Conservation (phyloP, 805 yeast species). For the Metschnikowia lochheadii region DNA sequence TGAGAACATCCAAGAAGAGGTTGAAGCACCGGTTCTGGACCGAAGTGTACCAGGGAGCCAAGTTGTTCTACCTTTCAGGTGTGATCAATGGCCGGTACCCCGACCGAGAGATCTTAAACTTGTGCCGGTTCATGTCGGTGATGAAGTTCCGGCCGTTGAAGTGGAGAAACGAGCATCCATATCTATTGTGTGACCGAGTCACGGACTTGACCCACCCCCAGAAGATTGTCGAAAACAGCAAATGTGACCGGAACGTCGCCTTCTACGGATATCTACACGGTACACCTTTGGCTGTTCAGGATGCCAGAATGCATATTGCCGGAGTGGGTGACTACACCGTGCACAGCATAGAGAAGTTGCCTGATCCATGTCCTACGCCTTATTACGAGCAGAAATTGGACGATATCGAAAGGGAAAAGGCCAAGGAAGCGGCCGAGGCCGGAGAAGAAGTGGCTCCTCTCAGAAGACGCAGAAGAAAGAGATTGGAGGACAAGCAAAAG, state of each 20-base stretch:
- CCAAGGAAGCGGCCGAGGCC: conserved; percentile 58
- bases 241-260: conserved; percentile 85
- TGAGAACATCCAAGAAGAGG: conserved; percentile 86
- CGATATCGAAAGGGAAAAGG: conserved; percentile 71
- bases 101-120: conserved; percentile 88
- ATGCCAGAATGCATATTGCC: conserved; percentile 84
- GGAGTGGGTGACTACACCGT: conserved; percentile 91
- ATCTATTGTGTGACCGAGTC: conserved; percentile 82
- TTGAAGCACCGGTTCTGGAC: conserved; percentile 97
- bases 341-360: conserved; percentile 75
- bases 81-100: conserved; percentile 97
- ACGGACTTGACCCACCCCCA: conserved; percentile 95
- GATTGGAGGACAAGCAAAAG: conserved; percentile 91
- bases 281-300: conserved; percentile 65
- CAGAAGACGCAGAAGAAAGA: conserved; percentile 61
- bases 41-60: conserved; percentile 97
- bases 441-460: conserved; percentile 54
- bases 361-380: conserved; percentile 99
- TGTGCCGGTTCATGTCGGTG: conserved; percentile 88
- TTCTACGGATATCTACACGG: conserved; percentile 95
- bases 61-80: conserved; percentile 88
- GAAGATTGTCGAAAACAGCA: conserved; percentile 68
- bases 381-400: conserved; percentile 80
- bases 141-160: conserved; percentile 99
- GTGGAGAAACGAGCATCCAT: conserved; percentile 99